A percentile compares a stretch with the other conserved stretches of the same genome.
Conservation (phyloP, 2,329 filamentous ascomycete genomes). For the Dactylonectria macrodidyma region DNA sequence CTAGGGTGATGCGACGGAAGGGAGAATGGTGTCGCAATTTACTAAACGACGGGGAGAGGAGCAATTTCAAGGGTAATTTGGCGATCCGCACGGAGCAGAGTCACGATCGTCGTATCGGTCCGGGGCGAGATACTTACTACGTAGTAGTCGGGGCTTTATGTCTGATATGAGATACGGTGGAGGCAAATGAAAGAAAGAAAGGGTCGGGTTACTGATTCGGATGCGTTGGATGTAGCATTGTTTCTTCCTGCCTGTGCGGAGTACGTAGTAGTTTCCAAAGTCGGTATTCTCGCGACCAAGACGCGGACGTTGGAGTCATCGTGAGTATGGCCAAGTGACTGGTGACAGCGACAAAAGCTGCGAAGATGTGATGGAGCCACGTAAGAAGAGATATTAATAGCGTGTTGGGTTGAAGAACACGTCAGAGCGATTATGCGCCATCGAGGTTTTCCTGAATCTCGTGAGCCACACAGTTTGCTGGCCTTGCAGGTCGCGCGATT, state of each 20-base stretch:
- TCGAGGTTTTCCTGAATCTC: neutral
- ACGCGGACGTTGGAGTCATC: too few species aligned
- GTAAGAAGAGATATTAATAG: neutral
- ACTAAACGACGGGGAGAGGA: neutral
- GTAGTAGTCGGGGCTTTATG: neutral
- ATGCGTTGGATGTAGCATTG: neutral
- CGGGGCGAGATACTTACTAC: neutral
- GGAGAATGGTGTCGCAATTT: slow-evolving; percentile 5
- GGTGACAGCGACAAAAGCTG: too few species aligned
- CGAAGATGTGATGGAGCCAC: neutral
- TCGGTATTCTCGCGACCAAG: too few species aligned
- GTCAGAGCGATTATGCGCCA: neutral
- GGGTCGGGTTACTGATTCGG: neutral
- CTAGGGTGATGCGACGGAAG: neutral
- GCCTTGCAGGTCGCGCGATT: neutral
- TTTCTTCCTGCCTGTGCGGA: too few species aligned
- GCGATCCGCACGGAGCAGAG: neutral
- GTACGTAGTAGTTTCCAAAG: too few species aligned
- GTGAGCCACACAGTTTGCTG: neutral
- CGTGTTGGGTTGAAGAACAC: neutral
- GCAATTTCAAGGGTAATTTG: slow-evolving; percentile 14
- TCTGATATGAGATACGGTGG: neutral
- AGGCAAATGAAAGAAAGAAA: neutral
- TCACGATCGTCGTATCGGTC: neutral
- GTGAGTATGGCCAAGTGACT: too few species aligned